A percentile compares a stretch with the other conserved stretches of the same genome.
Evolutionary conservation across 306 rosid species (phyloP).

Genomic region (Casuarina equisetifolia): DNA sequence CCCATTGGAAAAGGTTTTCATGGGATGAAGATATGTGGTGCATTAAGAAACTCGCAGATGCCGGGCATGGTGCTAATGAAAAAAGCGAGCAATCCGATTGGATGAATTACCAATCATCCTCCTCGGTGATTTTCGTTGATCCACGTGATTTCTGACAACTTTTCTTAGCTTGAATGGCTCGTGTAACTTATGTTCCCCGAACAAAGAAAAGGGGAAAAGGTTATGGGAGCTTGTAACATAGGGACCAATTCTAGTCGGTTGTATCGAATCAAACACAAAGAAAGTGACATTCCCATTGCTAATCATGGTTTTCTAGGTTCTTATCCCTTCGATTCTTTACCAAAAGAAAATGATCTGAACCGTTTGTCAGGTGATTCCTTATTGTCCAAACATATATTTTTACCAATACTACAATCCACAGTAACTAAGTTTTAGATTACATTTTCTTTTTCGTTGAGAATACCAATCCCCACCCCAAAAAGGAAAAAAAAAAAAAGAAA

Average conservation of each 20-base stretch:
- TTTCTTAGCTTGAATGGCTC: neutral
- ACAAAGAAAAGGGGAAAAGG: neutral
- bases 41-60: conserved; percentile 56
- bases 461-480: no score
- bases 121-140: conserved; percentile 69
- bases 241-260: neutral
- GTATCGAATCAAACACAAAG: neutral
- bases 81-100: conserved; percentile 38
- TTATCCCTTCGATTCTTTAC: no score
- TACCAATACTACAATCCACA: no score
- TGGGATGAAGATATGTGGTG: conserved; percentile 90
- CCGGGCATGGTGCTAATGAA: conserved; percentile 11
- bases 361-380: neutral
- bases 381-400: no score
- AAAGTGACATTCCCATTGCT: neutral
- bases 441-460: no score
- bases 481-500: no score
- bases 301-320: no score
- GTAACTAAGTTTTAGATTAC: no score
- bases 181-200: neutral
- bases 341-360: no score
- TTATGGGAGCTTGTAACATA: no score
- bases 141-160: conserved; percentile 72
- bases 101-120: conserved; percentile 44
- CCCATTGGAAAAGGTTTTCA: conserved; percentile 84